These are phyloP conservation scores for Suhomyces bokatorum DNA, from an alignment of 1,139 yeast species.

Conservation along the genomic window DNA sequence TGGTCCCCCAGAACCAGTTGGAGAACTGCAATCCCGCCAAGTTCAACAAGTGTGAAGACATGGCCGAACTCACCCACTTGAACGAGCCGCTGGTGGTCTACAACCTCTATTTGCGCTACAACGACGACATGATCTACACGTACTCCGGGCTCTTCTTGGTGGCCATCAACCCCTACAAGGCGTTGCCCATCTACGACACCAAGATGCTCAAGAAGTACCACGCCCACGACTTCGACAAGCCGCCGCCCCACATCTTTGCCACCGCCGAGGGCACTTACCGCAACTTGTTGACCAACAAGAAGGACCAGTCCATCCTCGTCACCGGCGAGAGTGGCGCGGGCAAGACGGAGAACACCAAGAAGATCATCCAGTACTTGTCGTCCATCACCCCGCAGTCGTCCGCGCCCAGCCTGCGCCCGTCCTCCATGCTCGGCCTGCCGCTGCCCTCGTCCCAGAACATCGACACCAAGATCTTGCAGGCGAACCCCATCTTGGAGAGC, in stretches of 20 bases:
- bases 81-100: conserved; percentile 93
- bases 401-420: not conserved
- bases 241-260: conserved; percentile 88
- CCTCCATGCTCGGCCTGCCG: conserved; percentile 8
- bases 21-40: conserved; percentile 86
- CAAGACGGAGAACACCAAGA: conserved; percentile 96
- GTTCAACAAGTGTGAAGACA: conserved; percentile 87
- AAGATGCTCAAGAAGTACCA: conserved; percentile 58
- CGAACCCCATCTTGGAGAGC: conserved; percentile 93
- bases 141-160: conserved; percentile 86
- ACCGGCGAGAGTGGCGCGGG: conserved; percentile 99
- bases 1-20: conserved; percentile 40
- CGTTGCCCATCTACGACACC: conserved; percentile 70
- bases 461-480: conserved; percentile 85
- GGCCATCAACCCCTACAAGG: conserved; percentile 89
- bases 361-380: conserved; percentile 88
- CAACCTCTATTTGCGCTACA: conserved; percentile 75
- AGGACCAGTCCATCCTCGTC: conserved; percentile 87
- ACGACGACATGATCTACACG: conserved; percentile 74
- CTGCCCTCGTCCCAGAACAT: conserved; percentile 31
- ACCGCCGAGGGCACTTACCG: conserved; percentile 87
- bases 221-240: conserved; percentile 45
- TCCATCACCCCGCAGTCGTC: conserved; percentile 51
- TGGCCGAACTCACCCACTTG: conserved; percentile 92
- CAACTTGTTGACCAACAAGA: conserved; percentile 65